phyloP scores from a whole-genome alignment of 2,329 filamentous ascomycete genomes.

The Penicillium capsulatum region DNA sequence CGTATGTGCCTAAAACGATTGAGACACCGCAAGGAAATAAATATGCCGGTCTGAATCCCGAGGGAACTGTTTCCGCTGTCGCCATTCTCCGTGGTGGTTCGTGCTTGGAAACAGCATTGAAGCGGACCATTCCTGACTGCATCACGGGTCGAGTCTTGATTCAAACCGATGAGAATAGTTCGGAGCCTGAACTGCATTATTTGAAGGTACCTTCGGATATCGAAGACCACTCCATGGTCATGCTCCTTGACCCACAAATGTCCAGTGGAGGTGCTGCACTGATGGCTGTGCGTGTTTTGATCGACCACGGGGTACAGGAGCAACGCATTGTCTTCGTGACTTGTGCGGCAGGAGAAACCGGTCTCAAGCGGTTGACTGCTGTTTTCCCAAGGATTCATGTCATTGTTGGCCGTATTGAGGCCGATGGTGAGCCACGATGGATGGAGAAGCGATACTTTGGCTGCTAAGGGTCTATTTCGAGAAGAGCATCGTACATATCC shows the following conservation, averaged over 20 bases:
- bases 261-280: conserved; percentile 78
- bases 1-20: conserved; percentile 62
- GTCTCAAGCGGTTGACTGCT: conserved; percentile 76
- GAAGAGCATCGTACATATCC: conserved; percentile 6
- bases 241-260: conserved; percentile 92
- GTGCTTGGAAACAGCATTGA: conserved; percentile 80
- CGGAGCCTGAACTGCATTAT: conserved; percentile 91
- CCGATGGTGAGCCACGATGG: conserved; percentile 82
- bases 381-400: conserved; percentile 86
- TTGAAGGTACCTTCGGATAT: conserved; percentile 74
- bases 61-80: conserved; percentile 76
- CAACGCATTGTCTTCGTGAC: conserved; percentile 87
- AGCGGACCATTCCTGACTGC: conserved; percentile 88
- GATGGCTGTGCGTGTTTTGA: conserved; percentile 94
- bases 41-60: conserved; percentile 68
- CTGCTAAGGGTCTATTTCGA: conserved; percentile 51
- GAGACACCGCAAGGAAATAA: conserved; percentile 64
- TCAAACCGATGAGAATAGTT: conserved; percentile 77
- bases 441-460: conserved; percentile 85
- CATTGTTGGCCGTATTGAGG: conserved; percentile 76
- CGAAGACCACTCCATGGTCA: conserved; percentile 68
- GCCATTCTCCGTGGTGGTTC: conserved; percentile 85
- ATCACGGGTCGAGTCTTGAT: conserved; percentile 84
- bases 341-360: conserved; percentile 80
- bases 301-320: conserved; percentile 85